Evolutionary conservation across 2,329 filamentous ascomycete genomes (phyloP).

Genomic region (Colletotrichum tabaci): DNA sequence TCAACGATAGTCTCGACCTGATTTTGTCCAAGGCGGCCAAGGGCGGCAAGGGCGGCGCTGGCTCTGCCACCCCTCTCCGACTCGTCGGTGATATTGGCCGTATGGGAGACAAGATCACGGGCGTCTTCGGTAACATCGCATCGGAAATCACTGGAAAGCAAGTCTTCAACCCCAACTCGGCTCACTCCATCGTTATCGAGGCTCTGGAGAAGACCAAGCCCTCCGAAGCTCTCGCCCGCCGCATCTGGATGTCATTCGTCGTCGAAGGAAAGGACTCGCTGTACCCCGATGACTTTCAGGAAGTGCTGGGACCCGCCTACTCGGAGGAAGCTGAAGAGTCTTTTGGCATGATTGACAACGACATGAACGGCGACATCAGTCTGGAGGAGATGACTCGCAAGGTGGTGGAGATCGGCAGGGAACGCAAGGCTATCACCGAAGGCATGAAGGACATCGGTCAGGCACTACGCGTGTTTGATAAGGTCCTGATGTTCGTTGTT

Average conservation of each 20-base stretch:
- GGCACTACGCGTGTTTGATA: slow-evolving; percentile 91
- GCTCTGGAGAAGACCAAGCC: slow-evolving; percentile 88
- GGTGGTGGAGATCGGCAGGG: slow-evolving; percentile 85
- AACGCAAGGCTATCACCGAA: slow-evolving; percentile 88
- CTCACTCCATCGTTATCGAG: slow-evolving; percentile 90
- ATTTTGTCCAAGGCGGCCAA: slow-evolving; percentile 68
- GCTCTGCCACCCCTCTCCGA: slow-evolving; percentile 82
- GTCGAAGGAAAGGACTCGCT: slow-evolving; percentile 88
- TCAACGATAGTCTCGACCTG: slow-evolving; percentile 86
- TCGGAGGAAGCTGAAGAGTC: slow-evolving; percentile 87
- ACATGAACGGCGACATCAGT: slow-evolving; percentile 94
- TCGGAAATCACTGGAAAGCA: slow-evolving; percentile 96
- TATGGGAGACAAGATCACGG: slow-evolving; percentile 93
- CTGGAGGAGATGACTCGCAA: slow-evolving; percentile 96
- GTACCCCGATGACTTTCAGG: slow-evolving; percentile 84
- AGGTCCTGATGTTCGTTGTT: slow-evolving; percentile 85
- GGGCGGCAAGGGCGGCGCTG: slow-evolving; percentile 63
- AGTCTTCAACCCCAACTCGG: slow-evolving; percentile 92
- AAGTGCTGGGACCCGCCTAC: slow-evolving; percentile 85
- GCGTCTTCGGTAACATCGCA: slow-evolving; percentile 92
- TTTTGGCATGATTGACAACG: slow-evolving; percentile 85
- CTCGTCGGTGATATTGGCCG: slow-evolving; percentile 84
- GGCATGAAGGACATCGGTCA: slow-evolving; percentile 99
- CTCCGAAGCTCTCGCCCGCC: slow-evolving; percentile 91
- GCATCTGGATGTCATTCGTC: slow-evolving; percentile 99